Base-by-base conservation (phyloP, 768 basidiomycete species). In the Candolleomyces eurysporus region DNA sequence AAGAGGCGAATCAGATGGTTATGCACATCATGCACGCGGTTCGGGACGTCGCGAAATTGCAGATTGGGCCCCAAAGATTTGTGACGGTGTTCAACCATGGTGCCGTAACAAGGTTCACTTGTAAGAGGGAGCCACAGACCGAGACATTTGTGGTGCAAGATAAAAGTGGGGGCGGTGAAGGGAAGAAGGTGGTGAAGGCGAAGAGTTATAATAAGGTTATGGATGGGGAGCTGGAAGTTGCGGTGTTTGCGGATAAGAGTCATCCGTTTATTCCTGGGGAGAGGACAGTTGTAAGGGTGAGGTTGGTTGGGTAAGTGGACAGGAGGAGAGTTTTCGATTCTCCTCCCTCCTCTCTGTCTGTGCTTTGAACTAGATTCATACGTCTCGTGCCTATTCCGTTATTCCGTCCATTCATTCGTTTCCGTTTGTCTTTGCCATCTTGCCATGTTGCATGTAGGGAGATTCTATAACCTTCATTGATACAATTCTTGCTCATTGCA, bases 191-290 rank as follows among this genome's bases (percentile, higher is more conserved):
- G n/a, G 62, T 61, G 40, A 63, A 31, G n/a, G 59, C 63, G 22
- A 36, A 36, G 36, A 36, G 36, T 36, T 79, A 80, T 22, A 40
- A 56, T 16, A 13, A 39, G 67, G 66, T 64, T 36, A 79, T 86
- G 75, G 71, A 75, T 22, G 85, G 84, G n/a, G 84, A 87, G 68
- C 68, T 87, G 42, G 83, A 86, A 65, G 73, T 85, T 22, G 76
- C 77, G 11, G 72, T 84, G 31, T 67, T 85, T 14, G 78, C 82
- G 8, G 86, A 88, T 63, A 74, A 76, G 19, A 79, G 84, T 6
- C 86, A 88, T 67, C 66, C 45, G 7, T 73, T 79, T 62, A 77
- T 86, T 64, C 74, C 79, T n/a, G 86, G 86, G 45, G 78, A 82
- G 71, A 77, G 81, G 57, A 82, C 78, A 9, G 75, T 85, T 63